Evolutionary conservation across 768 basidiomycete genomes (phyloP), one percentile per base, ranked within the genome.

Genomic region (Cubamyces sp.): DNA sequence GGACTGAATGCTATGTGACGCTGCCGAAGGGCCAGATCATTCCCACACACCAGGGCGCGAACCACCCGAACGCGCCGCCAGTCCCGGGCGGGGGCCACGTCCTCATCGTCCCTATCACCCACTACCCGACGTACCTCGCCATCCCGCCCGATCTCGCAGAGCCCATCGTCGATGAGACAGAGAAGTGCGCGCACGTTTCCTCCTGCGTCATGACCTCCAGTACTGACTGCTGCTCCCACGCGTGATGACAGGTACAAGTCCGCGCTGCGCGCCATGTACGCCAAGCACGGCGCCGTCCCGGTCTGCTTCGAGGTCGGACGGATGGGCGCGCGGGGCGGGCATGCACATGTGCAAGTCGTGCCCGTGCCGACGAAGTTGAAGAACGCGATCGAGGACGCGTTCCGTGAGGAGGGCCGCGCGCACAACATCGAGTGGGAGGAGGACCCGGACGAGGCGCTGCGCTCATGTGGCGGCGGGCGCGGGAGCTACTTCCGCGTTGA

Each of bases 61-160:
- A 81, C 42, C 75, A 79, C 67, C 74, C 65, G 42, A 69, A 72
- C n/a, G 68, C 70, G 8, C 66, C 71, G 65, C 57, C 66, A 61
- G 89, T 98, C 21, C 97, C 97, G 1, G 97, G 97, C 19, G 97
- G 97, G 21, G 97, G 97, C 0, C 97, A 99, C 72, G 88, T 96
- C 40, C 83, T 99, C 41, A 90, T 98, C 58, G 89, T 98, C 26
- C 93, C 94, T 15, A 94, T 99, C 70, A 87, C 91, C 0, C 97
- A 99, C 74, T 94, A 92, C 70, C 92, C 92, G 7, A 97, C 96
- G 0, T 88, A 90, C 54, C 82, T 84, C 23, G 85, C 91, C 7
- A 88, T 98, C 45, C 92, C 95, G 0, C 71, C 84, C 3, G 93
- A 94, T 65, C 82, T 96, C 42, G 82, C 87, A 0, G 77, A 78